phyloP scores from a whole-genome alignment of 1,284 basidiomycete species.

The Leccinum pachyderme region DNA sequence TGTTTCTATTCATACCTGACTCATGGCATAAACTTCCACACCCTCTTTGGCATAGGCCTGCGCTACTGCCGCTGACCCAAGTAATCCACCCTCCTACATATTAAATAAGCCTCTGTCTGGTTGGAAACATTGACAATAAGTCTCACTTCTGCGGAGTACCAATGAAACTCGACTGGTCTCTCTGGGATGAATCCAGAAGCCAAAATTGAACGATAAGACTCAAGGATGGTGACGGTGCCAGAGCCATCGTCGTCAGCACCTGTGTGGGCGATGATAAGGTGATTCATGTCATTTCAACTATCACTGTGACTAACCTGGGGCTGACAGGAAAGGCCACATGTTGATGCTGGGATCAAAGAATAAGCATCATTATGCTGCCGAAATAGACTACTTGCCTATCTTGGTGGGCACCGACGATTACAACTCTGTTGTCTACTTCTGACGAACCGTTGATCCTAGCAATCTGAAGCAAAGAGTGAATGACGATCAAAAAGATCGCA shows the following conservation, averaged over 20 bases:
- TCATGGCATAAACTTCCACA: slow-evolving; percentile 83
- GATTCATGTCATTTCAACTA: slow-evolving; percentile 1
- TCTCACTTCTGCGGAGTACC: slow-evolving; percentile 86
- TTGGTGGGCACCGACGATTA: slow-evolving; percentile 85
- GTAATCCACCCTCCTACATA: slow-evolving; percentile 83
- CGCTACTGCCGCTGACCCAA: slow-evolving; percentile 92
- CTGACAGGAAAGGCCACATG: slow-evolving; percentile 83
- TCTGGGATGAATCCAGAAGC: slow-evolving; percentile 76
- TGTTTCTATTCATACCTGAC: slow-evolving; percentile 55
- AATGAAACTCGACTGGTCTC: slow-evolving; percentile 90
- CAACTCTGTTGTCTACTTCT: slow-evolving; percentile 52
- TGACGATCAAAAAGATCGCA: background rate
- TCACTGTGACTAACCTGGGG: slow-evolving; percentile 62
- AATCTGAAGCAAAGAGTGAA: slow-evolving; percentile 45
- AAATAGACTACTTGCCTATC: slow-evolving; percentile 57
- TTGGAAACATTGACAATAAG: background rate
- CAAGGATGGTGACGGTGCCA: slow-evolving; percentile 90
- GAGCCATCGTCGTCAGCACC: slow-evolving; percentile 90
- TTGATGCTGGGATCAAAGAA: slow-evolving; percentile 58
- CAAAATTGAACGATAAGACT: slow-evolving; percentile 83
- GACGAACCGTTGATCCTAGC: slow-evolving; percentile 71
- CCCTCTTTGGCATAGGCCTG: slow-evolving; percentile 65
- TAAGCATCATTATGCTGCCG: slow-evolving; percentile 12
- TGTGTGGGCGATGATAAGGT: slow-evolving; percentile 19
- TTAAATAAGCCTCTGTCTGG: slow-evolving; percentile 4